Evolutionary conservation across 768 basidiomycete genomes (phyloP).

Genomic region (Collybiopsis luxurians): DNA sequence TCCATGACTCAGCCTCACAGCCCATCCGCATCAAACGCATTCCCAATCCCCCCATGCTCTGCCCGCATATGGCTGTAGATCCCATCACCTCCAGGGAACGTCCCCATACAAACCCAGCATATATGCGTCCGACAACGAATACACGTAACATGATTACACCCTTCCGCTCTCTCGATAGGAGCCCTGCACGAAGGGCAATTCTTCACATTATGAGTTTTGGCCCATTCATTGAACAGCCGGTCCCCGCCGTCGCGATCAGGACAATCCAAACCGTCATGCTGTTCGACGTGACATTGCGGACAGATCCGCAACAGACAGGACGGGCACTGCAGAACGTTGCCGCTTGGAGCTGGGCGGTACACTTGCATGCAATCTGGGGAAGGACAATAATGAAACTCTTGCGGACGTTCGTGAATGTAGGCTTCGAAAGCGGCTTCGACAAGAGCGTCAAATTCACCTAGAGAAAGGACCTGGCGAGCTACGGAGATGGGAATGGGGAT

Average conservation of each 20-base stretch:
- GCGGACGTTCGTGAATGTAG: slow-evolving; percentile 55
- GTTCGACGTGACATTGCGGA: slow-evolving; percentile 52
- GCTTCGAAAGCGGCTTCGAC: slow-evolving; percentile 58
- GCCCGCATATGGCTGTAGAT: slow-evolving; percentile 79
- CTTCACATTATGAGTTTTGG: slow-evolving; percentile 61
- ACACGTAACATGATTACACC: slow-evolving; percentile 87
- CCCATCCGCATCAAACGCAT: background rate
- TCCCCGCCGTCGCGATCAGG: slow-evolving; percentile 55
- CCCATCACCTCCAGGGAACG: slow-evolving; percentile 63
- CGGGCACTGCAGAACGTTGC: slow-evolving; percentile 62
- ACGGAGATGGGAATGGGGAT: slow-evolving; percentile 51
- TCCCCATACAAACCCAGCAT: slow-evolving; percentile 77
- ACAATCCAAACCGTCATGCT: slow-evolving; percentile 70
- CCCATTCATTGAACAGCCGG: slow-evolving; percentile 63
- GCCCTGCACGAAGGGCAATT: slow-evolving; percentile 70
- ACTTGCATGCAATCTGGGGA: slow-evolving; percentile 77
- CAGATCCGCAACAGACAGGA: slow-evolving; percentile 72
- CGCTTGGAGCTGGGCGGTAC: slow-evolving; percentile 54
- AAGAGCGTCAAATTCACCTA: slow-evolving; percentile 52
- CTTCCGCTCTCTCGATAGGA: slow-evolving; percentile 68
- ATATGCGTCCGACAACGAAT: slow-evolving; percentile 70
- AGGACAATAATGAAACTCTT: slow-evolving; percentile 73
- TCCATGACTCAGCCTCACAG: no score
- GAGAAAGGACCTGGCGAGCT: slow-evolving; percentile 48
- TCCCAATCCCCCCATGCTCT: slow-evolving; percentile 64